Conservation (phyloP, 2,329 filamentous ascomycete genomes). For the Microdochium trichocladiopsis region DNA sequence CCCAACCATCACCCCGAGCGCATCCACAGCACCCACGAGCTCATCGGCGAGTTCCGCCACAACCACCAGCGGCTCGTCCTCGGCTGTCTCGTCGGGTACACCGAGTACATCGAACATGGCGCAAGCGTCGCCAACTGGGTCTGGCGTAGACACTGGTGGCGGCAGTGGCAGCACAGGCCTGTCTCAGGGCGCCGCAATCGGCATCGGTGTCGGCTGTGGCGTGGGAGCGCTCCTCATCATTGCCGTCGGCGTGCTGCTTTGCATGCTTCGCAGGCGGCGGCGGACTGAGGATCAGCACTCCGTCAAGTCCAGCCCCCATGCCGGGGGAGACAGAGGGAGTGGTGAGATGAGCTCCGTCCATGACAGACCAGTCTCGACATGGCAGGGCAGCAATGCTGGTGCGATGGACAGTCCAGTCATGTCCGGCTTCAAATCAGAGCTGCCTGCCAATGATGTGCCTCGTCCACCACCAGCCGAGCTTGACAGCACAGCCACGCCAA, state of each 20-base stretch:
- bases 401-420: background rate
- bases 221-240: conserved; percentile 7
- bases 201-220: conserved; percentile 9
- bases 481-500: background rate
- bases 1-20: background rate
- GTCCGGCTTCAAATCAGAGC: conserved; percentile 8
- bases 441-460: conserved; percentile 7
- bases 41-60: background rate
- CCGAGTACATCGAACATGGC: conserved; percentile 1
- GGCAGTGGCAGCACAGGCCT: conserved; percentile 2
- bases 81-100: background rate
- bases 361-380: background rate
- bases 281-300: background rate
- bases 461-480: background rate
- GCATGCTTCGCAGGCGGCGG: conserved; percentile 7
- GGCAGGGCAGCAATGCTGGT: background rate
- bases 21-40: background rate
- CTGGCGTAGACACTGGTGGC: conserved; percentile 1
- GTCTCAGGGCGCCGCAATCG: conserved; percentile 4
- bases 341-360: background rate
- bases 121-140: background rate
- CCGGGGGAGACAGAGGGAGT: background rate
- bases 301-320: background rate
- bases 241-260: conserved; percentile 5
- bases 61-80: background rate